Percentiles rank a stretch among this genome's conserved stretches.
Evolutionary conservation across 306 rosid species (phyloP).

Genomic region (Vachellia pachyceras): DNA sequence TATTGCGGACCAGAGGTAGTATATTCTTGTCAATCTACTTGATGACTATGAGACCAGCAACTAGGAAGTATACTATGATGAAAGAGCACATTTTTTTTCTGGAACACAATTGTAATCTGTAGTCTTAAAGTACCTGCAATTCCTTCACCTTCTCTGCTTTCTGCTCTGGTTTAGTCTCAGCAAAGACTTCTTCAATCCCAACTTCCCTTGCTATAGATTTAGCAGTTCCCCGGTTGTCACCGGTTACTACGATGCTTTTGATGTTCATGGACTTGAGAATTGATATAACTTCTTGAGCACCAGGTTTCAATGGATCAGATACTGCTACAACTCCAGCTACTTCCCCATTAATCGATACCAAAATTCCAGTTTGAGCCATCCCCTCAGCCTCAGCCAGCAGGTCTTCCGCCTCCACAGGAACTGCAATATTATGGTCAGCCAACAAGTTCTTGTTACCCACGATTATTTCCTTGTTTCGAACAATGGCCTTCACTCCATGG

Average conservation of each 20-base stretch:
- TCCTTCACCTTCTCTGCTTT: conserved; percentile 80
- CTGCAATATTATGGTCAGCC: conserved; percentile 48
- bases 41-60: background rate
- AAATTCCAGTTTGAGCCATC: conserved; percentile 79
- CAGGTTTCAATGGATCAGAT: conserved; percentile 86
- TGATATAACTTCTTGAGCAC: conserved; percentile 76
- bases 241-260: conserved; percentile 81
- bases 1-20: too few species aligned
- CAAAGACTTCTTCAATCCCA: conserved; percentile 73
- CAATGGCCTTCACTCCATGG: conserved; percentile 86
- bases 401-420: conserved; percentile 66
- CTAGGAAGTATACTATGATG: background rate
- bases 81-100: background rate
- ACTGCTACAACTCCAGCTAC: conserved; percentile 74
- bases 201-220: conserved; percentile 80
- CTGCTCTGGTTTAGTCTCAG: conserved; percentile 81
- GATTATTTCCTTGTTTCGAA: conserved; percentile 63
- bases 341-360: conserved; percentile 68
- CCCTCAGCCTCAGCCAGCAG: conserved; percentile 69
- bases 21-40: background rate
- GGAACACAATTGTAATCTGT: background rate
- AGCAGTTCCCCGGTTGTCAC: conserved; percentile 92
- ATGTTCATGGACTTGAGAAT: conserved; percentile 83
- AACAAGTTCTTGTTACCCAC: conserved; percentile 86
- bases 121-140: conserved; percentile 62